Base-by-base conservation (phyloP, 1,284 basidiomycete genomes). In the Trichosporon sp. region DNA sequence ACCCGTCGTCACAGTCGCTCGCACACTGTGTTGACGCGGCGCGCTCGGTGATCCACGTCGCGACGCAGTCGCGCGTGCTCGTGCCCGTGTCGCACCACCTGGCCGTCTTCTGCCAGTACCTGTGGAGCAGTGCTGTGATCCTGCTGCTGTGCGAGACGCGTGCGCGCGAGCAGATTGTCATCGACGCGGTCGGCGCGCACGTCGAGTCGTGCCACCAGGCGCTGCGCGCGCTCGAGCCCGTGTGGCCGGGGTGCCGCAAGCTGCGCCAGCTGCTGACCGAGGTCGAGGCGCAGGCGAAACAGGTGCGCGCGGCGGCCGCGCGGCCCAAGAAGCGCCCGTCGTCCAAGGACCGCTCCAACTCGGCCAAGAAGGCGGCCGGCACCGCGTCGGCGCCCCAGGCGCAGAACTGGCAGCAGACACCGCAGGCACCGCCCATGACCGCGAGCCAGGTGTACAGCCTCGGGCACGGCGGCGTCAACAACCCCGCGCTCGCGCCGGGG, bases 111-210 rank as follows among this genome's bases (percentile, higher is more conserved):
- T 92, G 93, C 68, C 93, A 95, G 77, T 92, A 93, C 76, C 86
- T 95, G 21, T 95, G 94, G 85, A 93, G 91, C 74, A 93, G 92
- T 32, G 91, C 92, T 1, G 91, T 94, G 68, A 92, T 95, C 76
- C 89, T 94, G 60, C 84, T 95, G 42, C 85, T 95, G 2, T 95
- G 91, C 81, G 91, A 93, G 64, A 93, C 94, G 87, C 92, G 93
- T 78, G 88, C 90, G 1, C 78, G 74, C 3, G 92, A 94, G 70
- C 81, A 87, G 32, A 86, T 88, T 53, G 88, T 89, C 38, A 87
- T 90, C 29, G 82, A 86, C 47, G 86, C 89, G 11, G 92, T 92
- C 11, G 90, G 92, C 87, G 89, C 91, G 2, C 92, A 93, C 82
- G 92, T 91, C 9, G 89, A 88, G 78, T 89, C 88, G 69, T 90